Conservation (phyloP, 306 rosid species). For the Medicago truncatula region DNA sequence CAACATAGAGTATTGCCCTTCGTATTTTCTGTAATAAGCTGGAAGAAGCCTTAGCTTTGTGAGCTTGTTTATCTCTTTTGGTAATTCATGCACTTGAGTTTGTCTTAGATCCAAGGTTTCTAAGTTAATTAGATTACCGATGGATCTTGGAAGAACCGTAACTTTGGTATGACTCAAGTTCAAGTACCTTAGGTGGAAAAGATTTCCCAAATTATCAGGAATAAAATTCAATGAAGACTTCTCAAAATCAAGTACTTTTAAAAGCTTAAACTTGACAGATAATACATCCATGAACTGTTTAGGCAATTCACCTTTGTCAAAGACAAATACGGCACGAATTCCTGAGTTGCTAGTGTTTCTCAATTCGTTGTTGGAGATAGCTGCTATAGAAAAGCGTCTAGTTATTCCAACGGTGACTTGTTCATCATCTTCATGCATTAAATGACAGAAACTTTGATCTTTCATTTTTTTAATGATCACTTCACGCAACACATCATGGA, state of each 20-base stretch:
- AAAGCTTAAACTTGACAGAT: not conserved
- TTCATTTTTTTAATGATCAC: constrained; percentile 36
- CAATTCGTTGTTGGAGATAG: constrained; percentile 4
- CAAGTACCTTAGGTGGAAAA: constrained; percentile 27
- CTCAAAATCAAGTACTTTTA: constrained; percentile 22
- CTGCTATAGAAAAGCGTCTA: constrained; percentile 17
- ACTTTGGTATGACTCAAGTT: constrained; percentile 27
- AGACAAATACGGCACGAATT: constrained; percentile 14
- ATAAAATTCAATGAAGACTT: not conserved
- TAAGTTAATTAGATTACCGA: constrained; percentile 18
- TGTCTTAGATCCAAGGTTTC: constrained; percentile 30
- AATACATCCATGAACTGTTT: not conserved
- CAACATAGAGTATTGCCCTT: not conserved
- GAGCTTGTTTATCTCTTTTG: constrained; percentile 32
- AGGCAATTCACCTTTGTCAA: not conserved
- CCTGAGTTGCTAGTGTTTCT: not conserved
- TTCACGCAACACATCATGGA: constrained; percentile 40
- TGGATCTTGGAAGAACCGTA: constrained; percentile 2
- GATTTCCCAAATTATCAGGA: constrained; percentile 26
- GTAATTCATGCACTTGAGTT: constrained; percentile 25
- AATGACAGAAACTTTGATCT: constrained; percentile 23
- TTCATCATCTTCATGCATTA: constrained; percentile 1
- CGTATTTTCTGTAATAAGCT: constrained; percentile 17
- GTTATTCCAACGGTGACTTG: constrained; percentile 12
- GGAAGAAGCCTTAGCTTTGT: constrained; percentile 23